Conservation (phyloP, 2,329 filamentous ascomycete genomes). For the Sarocladium strictum region DNA sequence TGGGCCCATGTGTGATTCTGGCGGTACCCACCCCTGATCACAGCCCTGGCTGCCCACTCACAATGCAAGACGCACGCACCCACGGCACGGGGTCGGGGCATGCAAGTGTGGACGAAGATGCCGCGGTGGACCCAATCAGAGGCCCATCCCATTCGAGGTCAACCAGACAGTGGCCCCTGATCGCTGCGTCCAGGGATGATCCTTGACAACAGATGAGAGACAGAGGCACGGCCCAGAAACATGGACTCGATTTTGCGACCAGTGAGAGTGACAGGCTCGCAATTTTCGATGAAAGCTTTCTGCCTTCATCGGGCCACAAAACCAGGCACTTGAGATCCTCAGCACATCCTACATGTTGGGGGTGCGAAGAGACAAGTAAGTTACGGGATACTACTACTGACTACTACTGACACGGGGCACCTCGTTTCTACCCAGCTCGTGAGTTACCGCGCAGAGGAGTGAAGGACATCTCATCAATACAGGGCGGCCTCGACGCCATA, state of each 20-base stretch:
- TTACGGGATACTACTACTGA: too few relatives aligned
- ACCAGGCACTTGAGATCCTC: too few relatives aligned
- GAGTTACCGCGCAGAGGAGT: too few relatives aligned
- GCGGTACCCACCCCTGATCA: neutral
- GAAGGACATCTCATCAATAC: too few relatives aligned
- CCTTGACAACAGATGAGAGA: neutral
- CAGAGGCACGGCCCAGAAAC: neutral
- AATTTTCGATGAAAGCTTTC: too few relatives aligned
- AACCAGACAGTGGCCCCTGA: constrained; percentile 5
- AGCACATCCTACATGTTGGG: too few relatives aligned
- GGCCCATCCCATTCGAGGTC: neutral
- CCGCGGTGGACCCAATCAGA: constrained; percentile 2
- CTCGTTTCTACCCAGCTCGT: too few relatives aligned
- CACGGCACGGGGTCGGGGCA: constrained; percentile 7
- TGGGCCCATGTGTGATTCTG: constrained; percentile 2
- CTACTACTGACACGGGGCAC: too few relatives aligned
- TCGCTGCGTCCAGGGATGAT: constrained; percentile 8
- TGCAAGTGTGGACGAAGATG: neutral
- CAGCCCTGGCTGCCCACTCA: constrained; percentile 4
- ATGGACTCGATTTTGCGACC: neutral
- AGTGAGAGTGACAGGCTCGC: neutral
- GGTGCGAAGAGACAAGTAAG: too few relatives aligned
- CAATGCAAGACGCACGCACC: constrained; percentile 7
- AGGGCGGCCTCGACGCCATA: too few relatives aligned
- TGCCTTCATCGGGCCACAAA: too few relatives aligned